Conservation (phyloP, 768 basidiomycete genomes). For the Agrocybe chaxingu region DNA sequence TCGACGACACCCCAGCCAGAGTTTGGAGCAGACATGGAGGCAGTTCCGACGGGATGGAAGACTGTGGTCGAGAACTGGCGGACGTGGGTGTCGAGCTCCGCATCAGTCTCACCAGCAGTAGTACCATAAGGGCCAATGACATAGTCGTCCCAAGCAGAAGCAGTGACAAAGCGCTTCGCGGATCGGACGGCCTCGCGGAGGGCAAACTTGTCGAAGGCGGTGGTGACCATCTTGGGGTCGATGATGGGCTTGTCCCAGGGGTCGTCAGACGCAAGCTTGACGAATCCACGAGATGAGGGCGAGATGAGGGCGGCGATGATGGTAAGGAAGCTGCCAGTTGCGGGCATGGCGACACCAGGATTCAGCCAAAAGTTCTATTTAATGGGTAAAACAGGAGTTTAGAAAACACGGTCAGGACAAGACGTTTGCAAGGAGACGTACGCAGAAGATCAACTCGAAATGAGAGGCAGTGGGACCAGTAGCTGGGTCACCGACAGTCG, state of each 20-base stretch:
- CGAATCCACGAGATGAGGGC: slow-evolving; percentile 30
- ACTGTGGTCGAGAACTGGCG: slow-evolving; percentile 16
- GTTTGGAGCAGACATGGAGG: slow-evolving; percentile 25
- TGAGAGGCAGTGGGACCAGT: slow-evolving; percentile 27
- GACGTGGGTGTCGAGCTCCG: slow-evolving; percentile 21
- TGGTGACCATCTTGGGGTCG: slow-evolving; percentile 42
- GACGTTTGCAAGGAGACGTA: slow-evolving; percentile 13
- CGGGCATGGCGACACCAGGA: slow-evolving; percentile 12
- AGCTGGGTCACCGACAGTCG: slow-evolving; percentile 23
- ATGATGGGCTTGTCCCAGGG: slow-evolving; percentile 47
- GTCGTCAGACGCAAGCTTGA: slow-evolving; percentile 35
- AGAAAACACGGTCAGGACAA: background rate
- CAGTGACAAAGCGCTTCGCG: slow-evolving; percentile 19
- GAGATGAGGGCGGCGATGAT: slow-evolving; percentile 23
- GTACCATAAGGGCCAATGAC: slow-evolving; percentile 19
- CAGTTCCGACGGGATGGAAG: slow-evolving; percentile 31
- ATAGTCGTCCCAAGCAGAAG: slow-evolving; percentile 24
- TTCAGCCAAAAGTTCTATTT: slow-evolving; percentile 14
- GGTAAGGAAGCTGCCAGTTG: slow-evolving; percentile 28
- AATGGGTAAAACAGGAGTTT: background rate
- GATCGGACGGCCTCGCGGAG: slow-evolving; percentile 22
- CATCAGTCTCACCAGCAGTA: slow-evolving; percentile 21
- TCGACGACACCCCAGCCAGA: slow-evolving; percentile 33
- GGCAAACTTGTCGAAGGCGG: slow-evolving; percentile 26
- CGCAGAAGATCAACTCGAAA: slow-evolving; percentile 26